Percentiles rank a stretch among this genome's conserved stretches.
Evolutionary conservation across 129 eudicot species (phyloP).

Genomic region (Saussurea involucrata): DNA sequence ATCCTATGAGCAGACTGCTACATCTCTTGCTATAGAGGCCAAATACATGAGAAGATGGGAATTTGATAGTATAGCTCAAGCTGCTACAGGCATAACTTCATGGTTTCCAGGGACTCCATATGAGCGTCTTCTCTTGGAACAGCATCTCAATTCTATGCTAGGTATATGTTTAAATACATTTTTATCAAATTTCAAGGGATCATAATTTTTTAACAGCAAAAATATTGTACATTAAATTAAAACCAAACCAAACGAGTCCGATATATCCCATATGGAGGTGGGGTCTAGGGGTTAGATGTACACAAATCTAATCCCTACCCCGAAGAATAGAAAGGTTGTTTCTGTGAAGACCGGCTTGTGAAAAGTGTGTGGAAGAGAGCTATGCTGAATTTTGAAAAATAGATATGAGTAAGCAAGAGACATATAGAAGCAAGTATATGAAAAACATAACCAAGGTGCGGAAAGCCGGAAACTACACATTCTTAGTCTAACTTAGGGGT

Average conservation of each 20-base stretch:
- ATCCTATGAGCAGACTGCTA: constrained; percentile 63
- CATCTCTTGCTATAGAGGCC: constrained; percentile 85
- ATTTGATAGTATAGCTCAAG: constrained; percentile 90
- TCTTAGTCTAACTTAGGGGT: neutral
- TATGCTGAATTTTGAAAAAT: too few species aligned
- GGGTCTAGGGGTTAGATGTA: neutral
- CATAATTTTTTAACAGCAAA: neutral
- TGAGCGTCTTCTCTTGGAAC: constrained; percentile 64
- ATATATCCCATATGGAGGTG: neutral
- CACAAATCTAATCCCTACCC: neutral
- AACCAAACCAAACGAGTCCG: neutral
- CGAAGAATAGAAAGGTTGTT: neutral
- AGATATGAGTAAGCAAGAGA: neutral
- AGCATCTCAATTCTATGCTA: constrained; percentile 55
- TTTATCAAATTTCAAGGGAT: neutral
- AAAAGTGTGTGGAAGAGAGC: neutral
- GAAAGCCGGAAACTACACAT: neutral
- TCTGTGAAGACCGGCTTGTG: neutral
- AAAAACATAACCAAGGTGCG: neutral
- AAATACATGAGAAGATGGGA: constrained; percentile 92
- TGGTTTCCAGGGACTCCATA: constrained; percentile 79
- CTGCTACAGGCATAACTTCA: constrained; percentile 56
- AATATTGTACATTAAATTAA: neutral
- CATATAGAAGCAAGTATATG: neutral
- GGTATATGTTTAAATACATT: constrained; percentile 36